A percentile compares a stretch with the other conserved stretches of the same genome.
Evolutionary conservation across 1,139 yeast species (phyloP).

Genomic region (Suhomyces coccinellae): DNA sequence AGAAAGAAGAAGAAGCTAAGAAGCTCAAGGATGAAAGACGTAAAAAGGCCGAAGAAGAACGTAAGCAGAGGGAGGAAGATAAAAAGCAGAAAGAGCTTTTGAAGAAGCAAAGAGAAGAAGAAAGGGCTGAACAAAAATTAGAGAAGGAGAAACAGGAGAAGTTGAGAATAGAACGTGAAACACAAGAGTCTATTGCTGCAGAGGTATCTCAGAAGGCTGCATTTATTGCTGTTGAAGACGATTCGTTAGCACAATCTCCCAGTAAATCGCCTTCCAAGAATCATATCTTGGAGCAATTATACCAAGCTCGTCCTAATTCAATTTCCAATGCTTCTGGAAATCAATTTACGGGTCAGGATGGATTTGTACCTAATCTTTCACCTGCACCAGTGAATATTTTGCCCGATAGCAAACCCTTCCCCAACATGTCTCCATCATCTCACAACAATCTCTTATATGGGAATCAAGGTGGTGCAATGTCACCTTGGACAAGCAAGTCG

Average conservation of each 20-base stretch:
- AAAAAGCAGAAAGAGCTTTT: constrained; percentile 44
- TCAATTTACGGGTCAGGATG: constrained; percentile 13
- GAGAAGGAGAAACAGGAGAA: constrained; percentile 23
- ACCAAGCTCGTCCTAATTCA: constrained; percentile 35
- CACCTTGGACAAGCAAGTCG: constrained; percentile 21
- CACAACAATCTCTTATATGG: constrained; percentile 12
- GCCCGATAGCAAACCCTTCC: constrained; percentile 7
- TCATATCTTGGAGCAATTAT: constrained; percentile 36
- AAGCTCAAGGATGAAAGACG: constrained; percentile 44
- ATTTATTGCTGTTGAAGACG: constrained; percentile 5
- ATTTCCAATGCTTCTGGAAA: constrained; percentile 23
- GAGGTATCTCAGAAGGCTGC: constrained; percentile 11
- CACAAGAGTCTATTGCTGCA: constrained; percentile 11
- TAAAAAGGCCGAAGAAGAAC: constrained; percentile 46
- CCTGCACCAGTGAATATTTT: constrained; percentile 5
- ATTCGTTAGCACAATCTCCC: not conserved
- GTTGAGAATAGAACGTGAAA: constrained; percentile 26
- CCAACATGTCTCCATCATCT: constrained; percentile 13
- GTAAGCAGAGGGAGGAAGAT: constrained; percentile 45
- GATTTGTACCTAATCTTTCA: constrained; percentile 6
- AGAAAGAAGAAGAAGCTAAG: constrained; percentile 49
- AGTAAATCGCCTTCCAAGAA: constrained; percentile 23
- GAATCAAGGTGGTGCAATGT: constrained; percentile 7
- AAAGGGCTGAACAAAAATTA: constrained; percentile 22
- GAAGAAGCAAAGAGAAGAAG: constrained; percentile 45